Conservation (phyloP, 768 basidiomycete genomes). For the Mycena kentingensis region DNA sequence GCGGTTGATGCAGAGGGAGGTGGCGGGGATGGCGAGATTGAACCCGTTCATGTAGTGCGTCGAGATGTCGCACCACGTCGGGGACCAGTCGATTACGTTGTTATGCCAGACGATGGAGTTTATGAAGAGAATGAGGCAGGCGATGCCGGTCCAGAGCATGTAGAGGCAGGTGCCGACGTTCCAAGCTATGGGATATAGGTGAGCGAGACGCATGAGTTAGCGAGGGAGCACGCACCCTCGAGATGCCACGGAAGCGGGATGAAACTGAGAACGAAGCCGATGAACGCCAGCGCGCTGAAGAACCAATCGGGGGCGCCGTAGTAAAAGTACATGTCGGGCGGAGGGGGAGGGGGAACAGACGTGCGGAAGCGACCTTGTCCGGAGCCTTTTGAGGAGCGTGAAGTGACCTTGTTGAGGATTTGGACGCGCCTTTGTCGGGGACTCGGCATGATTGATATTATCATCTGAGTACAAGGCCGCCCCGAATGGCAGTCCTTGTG, state of each 20-base stretch:
- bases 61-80: slow-evolving; percentile 68
- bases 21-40: slow-evolving; percentile 50
- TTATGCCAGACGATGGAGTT: slow-evolving; percentile 72
- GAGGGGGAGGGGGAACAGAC: too few species aligned
- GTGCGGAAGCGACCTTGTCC: too few species aligned
- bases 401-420: too few species aligned
- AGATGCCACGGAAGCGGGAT: slow-evolving; percentile 73
- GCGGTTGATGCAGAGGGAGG: too few species aligned
- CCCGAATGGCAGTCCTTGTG: too few species aligned
- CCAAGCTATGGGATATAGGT: slow-evolving; percentile 36
- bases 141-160: slow-evolving; percentile 66
- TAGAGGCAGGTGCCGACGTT: slow-evolving; percentile 70
- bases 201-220: slow-evolving; percentile 15
- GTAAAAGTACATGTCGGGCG: slow-evolving; percentile 27
- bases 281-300: slow-evolving; percentile 52
- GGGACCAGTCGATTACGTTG: slow-evolving; percentile 54
- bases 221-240: slow-evolving; percentile 44
- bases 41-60: slow-evolving; percentile 45
- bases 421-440: too few species aligned
- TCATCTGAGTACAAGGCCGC: too few species aligned
- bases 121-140: slow-evolving; percentile 59
- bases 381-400: too few species aligned
- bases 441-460: too few species aligned
- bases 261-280: slow-evolving; percentile 53
- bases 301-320: slow-evolving; percentile 41